phyloP scores from a whole-genome alignment of 306 rosid species.

The Ceratonia siliqua region DNA sequence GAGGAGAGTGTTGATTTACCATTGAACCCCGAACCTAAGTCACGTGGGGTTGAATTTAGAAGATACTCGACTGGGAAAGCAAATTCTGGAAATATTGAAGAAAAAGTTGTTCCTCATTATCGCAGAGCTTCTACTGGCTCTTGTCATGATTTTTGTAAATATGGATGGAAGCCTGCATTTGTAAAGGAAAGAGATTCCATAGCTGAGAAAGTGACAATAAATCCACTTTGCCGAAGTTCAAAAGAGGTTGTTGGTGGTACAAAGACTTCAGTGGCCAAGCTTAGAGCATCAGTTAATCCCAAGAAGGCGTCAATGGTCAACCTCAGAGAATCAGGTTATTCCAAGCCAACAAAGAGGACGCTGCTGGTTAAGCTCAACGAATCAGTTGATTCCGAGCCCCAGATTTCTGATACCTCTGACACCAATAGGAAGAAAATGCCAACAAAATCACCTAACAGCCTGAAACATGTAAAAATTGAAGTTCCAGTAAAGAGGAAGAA shows the following conservation, averaged over 20 bases:
- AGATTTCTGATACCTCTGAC: constrained; percentile 31
- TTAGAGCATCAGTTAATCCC: constrained; percentile 40
- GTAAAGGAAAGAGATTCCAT: constrained; percentile 50
- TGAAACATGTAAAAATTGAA: constrained; percentile 31
- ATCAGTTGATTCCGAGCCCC: constrained; percentile 31
- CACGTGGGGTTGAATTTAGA: constrained; percentile 41
- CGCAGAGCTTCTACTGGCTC: constrained; percentile 86
- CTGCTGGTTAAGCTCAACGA: constrained; percentile 32
- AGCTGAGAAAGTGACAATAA: constrained; percentile 40
- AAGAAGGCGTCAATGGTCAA: constrained; percentile 40
- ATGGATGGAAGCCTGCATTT: constrained; percentile 50
- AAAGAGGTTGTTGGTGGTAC: constrained; percentile 36
- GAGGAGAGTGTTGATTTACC: constrained; percentile 44
- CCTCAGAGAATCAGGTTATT: constrained; percentile 21
- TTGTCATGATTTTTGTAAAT: constrained; percentile 90
- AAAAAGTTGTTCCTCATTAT: constrained; percentile 55
- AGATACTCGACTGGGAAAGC: constrained; percentile 58
- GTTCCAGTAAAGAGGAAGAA: constrained; percentile 39
- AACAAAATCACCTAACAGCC: constrained; percentile 38
- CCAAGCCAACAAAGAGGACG: constrained; percentile 25
- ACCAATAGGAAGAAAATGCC: constrained; percentile 9
- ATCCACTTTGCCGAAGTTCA: constrained; percentile 34
- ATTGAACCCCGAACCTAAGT: constrained; percentile 32
- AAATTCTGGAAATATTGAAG: constrained; percentile 37
- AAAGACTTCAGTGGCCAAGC: constrained; percentile 25